These are phyloP conservation scores for Ceratobasidium sp. DNA, from an alignment of 1,284 basidiomycete genomes.

Conservation along the genomic window DNA sequence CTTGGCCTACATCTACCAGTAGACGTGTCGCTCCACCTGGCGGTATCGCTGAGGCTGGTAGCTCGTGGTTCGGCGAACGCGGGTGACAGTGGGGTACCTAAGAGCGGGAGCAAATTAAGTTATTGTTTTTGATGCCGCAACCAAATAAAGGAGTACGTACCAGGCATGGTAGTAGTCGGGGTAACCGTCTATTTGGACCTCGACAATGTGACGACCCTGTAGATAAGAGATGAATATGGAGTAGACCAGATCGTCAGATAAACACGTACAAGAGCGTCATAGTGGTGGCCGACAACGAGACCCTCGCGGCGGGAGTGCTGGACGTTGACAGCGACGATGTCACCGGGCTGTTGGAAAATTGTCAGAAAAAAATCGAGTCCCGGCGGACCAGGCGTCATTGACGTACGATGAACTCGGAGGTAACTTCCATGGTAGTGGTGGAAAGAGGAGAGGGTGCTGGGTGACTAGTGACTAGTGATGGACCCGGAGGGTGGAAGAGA, in stretches of 20 bases:
- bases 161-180: conserved; percentile 70
- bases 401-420: conserved; percentile 27
- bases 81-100: conserved; percentile 74
- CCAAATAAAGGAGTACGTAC: conserved; percentile 53
- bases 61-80: conserved; percentile 70
- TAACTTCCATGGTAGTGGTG: conserved; percentile 27
- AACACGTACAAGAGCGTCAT: conserved; percentile 67
- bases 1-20: conserved; percentile 57
- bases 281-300: conserved; percentile 73
- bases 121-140: conserved; percentile 8
- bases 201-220: conserved; percentile 79
- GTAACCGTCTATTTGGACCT: conserved; percentile 71
- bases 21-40: conserved; percentile 70
- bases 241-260: not conserved
- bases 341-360: conserved; percentile 58
- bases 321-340: conserved; percentile 76
- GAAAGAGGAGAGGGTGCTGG: not conserved
- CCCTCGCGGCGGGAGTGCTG: conserved; percentile 69
- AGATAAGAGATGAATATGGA: conserved; percentile 28
- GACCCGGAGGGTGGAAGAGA: conserved; percentile 27
- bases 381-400: conserved; percentile 2
- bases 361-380: conserved; percentile 25
- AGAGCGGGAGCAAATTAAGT: not conserved
- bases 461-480: conserved; percentile 41
- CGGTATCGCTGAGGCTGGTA: conserved; percentile 62